A percentile compares a stretch with the other conserved stretches of the same genome.
These are phyloP conservation scores for Planoprotostelium fungivorum DNA, from an alignment of 78 protist species.

Conservation along the genomic window DNA sequence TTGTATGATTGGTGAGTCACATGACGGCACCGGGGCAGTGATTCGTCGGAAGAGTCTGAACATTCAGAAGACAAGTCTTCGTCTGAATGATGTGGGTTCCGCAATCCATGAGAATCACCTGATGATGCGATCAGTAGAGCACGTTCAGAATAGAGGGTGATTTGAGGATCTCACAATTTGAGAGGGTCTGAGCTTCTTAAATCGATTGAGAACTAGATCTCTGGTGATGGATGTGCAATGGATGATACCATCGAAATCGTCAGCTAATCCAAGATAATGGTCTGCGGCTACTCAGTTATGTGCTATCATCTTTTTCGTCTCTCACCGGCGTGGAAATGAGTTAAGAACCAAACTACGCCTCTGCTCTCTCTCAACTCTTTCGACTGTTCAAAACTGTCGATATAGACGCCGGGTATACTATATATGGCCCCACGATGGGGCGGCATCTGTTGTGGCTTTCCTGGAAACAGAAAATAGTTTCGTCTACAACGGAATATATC, in stretches of 20 bases:
- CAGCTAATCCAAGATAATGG: not conserved
- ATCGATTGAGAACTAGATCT: not conserved
- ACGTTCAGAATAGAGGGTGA: too few relatives aligned
- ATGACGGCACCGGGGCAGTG: not conserved
- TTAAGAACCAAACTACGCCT: too few relatives aligned
- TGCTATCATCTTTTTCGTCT: not conserved
- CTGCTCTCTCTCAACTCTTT: too few relatives aligned
- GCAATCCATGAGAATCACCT: not conserved
- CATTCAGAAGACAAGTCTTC: not conserved
- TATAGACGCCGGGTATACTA: too few relatives aligned
- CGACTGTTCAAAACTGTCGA: too few relatives aligned
- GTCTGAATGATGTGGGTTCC: not conserved
- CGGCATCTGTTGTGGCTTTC: too few relatives aligned
- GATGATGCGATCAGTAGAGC: not conserved
- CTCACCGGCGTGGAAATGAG: not conserved
- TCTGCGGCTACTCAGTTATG: not conserved
- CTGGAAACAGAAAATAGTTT: too few relatives aligned
- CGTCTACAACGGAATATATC: too few relatives aligned
- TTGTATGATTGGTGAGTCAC: not conserved
- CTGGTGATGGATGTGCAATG: not conserved
- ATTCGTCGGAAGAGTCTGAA: not conserved
- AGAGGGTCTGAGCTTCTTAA: not conserved
- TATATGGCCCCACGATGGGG: too few relatives aligned
- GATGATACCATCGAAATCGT: not conserved
- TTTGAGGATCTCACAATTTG: not conserved